Evolutionary conservation across 345 rosid genomes (phyloP).

Genomic region (Balakata baccata): DNA sequence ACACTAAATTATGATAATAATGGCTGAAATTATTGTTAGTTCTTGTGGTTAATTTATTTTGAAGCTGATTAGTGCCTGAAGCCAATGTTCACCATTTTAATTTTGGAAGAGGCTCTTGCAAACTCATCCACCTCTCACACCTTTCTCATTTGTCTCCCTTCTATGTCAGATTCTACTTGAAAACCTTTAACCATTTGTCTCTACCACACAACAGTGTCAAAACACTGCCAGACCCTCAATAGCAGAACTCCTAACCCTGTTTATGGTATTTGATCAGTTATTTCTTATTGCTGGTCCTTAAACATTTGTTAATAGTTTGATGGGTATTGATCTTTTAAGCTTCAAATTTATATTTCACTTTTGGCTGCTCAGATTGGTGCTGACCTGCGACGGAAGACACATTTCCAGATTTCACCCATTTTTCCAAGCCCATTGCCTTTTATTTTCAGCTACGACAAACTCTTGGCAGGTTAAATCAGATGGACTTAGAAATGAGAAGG

Average conservation of each 20-base stretch:
- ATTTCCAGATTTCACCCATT: constrained; percentile 24
- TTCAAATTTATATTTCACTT: neutral
- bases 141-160: no score
- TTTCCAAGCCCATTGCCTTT: constrained; percentile 15
- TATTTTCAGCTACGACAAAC: constrained; percentile 29
- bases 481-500: constrained; percentile 11
- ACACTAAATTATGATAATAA: no score
- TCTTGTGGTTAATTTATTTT: no score
- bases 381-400: constrained; percentile 34
- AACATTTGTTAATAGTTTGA: neutral
- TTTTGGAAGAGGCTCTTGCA: no score
- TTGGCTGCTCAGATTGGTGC: constrained; percentile 32
- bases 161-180: no score
- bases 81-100: no score
- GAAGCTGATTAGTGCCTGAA: no score
- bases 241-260: neutral
- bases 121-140: no score
- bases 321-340: neutral
- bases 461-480: constrained; percentile 23
- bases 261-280: neutral
- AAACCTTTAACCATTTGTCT: no score
- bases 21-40: no score
- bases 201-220: no score
- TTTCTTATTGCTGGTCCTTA: neutral
- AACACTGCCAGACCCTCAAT: no score